Evolutionary conservation across 2,329 filamentous ascomycete species (phyloP), one percentile per base, ranked within the genome.

Genomic region (Didymella pomorum): DNA sequence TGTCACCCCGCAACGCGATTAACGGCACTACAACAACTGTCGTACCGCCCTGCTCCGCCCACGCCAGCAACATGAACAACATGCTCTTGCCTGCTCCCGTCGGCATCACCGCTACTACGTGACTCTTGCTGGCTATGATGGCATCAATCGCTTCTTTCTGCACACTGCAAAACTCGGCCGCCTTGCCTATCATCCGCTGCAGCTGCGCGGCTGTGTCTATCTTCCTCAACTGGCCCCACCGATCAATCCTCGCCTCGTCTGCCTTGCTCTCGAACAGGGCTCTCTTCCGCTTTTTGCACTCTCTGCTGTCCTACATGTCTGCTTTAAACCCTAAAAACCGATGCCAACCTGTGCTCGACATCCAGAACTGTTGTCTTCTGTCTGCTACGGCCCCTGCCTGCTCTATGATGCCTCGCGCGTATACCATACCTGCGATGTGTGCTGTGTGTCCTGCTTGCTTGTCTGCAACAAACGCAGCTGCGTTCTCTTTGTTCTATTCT

Each of bases 341-440:
- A 37, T 68, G 54, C 66, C 29, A 67, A 56, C 65, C 59, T 9
- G 37, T 60, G 48, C 65, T 68, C 18, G 20, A 56, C n/a, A 25
- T 48, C 10, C 50, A 26, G 53, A 67, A 68, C 52, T 52, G 31
- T 29, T 58, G 28, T 35, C 61, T 42, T 45, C 39, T 56, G 18
- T 60, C 47, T 18, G 26, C 56, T 47, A 62, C 48, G 10, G 26
- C 59, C 9, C 56, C 58, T 42, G 47, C 52, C 55, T 58, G 6
- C 33, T 68, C 60, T 26, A 61, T n/a, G n/a, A n/a, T n/a, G n/a
- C n/a, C n/a, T n/a, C n/a, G n/a, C n/a, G n/a, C n/a, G n/a, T n/a
- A n/a, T n/a, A n/a, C n/a, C n/a, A n/a, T n/a, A n/a, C n/a, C n/a
- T 64, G 29, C 42, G 39, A 9, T 12, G 31, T 62, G 46, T 69